Evolutionary conservation across 208 protist species (phyloP).

Genomic region (Trypanosoma caninum): DNA sequence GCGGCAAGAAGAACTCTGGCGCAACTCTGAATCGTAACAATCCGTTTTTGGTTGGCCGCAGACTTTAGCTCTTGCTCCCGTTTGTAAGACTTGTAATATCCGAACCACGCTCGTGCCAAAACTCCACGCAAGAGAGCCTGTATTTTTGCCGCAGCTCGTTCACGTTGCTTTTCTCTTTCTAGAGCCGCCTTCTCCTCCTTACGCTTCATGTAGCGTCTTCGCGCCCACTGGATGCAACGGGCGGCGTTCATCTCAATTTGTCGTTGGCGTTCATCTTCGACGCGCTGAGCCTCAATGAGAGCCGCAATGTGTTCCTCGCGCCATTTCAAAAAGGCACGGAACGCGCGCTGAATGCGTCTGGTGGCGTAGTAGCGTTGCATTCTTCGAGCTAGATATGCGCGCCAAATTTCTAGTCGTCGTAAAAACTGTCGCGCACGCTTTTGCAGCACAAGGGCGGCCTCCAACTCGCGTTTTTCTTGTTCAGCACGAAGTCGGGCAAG

Average conservation of each 20-base stretch:
- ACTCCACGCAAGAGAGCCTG: slow-evolving; percentile 78
- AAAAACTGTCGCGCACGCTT: slow-evolving; percentile 67
- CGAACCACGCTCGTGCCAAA: slow-evolving; percentile 80
- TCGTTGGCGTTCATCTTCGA: slow-evolving; percentile 50
- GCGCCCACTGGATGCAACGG: slow-evolving; percentile 61
- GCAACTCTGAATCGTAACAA: slow-evolving; percentile 63
- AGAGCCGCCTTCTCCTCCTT: slow-evolving; percentile 32
- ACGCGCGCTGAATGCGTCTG: slow-evolving; percentile 75
- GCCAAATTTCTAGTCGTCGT: slow-evolving; percentile 49
- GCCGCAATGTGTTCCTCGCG: slow-evolving; percentile 38
- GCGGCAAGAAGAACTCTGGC: slow-evolving; percentile 38
- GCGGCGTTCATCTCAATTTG: slow-evolving; percentile 58
- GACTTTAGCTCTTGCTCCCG: slow-evolving; percentile 68
- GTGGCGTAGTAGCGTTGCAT: slow-evolving; percentile 59
- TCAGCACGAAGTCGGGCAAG: slow-evolving; percentile 27
- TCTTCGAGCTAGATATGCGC: slow-evolving; percentile 44
- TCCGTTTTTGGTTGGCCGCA: slow-evolving; percentile 50
- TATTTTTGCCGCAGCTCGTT: slow-evolving; percentile 62
- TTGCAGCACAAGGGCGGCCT: slow-evolving; percentile 58
- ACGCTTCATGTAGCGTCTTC: slow-evolving; percentile 45
- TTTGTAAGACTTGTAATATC: slow-evolving; percentile 75
- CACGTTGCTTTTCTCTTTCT: slow-evolving; percentile 35
- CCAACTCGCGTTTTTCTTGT: slow-evolving; percentile 40
- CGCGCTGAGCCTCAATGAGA: slow-evolving; percentile 53
- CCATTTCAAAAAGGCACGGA: slow-evolving; percentile 49